Evolutionary conservation across 1,139 yeast species (phyloP), one percentile per base, ranked within the genome.

Genomic region (Saccharomyces hybrid): DNA sequence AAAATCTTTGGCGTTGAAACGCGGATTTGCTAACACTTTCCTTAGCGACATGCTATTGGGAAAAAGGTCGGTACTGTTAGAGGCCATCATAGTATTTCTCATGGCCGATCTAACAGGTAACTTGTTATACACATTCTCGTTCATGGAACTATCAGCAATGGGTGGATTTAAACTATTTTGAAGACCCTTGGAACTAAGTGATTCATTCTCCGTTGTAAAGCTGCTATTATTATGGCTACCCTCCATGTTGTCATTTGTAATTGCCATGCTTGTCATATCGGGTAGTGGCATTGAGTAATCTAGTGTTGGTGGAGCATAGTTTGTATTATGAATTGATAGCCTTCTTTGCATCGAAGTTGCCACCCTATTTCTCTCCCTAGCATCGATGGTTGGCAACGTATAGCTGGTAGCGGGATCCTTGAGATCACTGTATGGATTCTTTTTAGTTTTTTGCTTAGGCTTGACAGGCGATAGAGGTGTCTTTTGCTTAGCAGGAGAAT

Each of bases 1-100:
- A 64, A 78, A 83, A 4, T 71, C 62, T 50, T 77, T 77, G 2
- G 86, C 81, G 59, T 79, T 75, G 58, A 78, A 78, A 7, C 68
- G 58, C 2, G 73, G 70, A 34, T 73, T 71, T 3, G 71, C 64
- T 16, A 74, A 63, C 28, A 66, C 53, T 42, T 58, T 56, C 29
- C 67, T 60, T 19, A 69, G 52, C 2, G 63, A 58, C 19, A 16
- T 38, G 44, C 44, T 38, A 19, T 38, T 38, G 32, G 4, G 53
- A 58, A n/a, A 48, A 49, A 11, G 38, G 29, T 12, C 53, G 19
- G n/a, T 38, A 19, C 44, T 38, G 7, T 12, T 11, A 4, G 44
- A 19, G 19, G n/a, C 24, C 24, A 19, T 38, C 9, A 38, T 19
- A 38, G 44, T 38, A 38, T 19, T 38, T 38, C 44, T 19, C 44